These are phyloP conservation scores for Trichosporon faecale DNA, from an alignment of 1,284 basidiomycete genomes.

Conservation along the genomic window DNA sequence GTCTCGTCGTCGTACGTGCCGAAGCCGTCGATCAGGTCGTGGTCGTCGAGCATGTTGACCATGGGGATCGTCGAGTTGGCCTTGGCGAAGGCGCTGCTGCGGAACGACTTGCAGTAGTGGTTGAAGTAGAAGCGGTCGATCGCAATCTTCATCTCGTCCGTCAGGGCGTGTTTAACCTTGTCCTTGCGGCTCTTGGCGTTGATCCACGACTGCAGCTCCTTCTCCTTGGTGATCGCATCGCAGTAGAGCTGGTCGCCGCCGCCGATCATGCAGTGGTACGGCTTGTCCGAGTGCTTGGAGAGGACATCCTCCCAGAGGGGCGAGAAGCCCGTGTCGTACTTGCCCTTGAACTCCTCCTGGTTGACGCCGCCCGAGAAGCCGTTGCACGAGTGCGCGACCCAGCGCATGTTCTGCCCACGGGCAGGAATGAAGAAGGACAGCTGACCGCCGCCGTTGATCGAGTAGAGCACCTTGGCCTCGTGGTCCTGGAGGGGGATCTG, in stretches of 20 bases:
- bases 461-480: conserved; percentile 77
- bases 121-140: conserved; percentile 81
- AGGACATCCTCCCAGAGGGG: conserved; percentile 92
- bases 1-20: conserved; percentile 77
- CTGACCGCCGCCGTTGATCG: conserved; percentile 71
- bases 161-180: conserved; percentile 65
- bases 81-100: conserved; percentile 83
- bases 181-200: conserved; percentile 62
- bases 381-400: conserved; percentile 69
- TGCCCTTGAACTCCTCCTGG: conserved; percentile 55
- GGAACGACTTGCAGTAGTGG: conserved; percentile 83
- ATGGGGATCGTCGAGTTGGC: conserved; percentile 82
- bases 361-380: conserved; percentile 56
- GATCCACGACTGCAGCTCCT: conserved; percentile 65
- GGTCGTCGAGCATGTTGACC: conserved; percentile 64
- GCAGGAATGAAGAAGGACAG: conserved; percentile 83
- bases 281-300: conserved; percentile 68
- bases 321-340: conserved; percentile 65
- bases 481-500: conserved; percentile 69
- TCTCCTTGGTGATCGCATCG: conserved; percentile 54
- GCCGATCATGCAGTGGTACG: conserved; percentile 69
- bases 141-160: conserved; percentile 69
- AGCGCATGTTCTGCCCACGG: conserved; percentile 78
- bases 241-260: conserved; percentile 55
- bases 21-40: conserved; percentile 78